Base-by-base conservation (phyloP, 2,329 filamentous ascomycete genomes). In the Thelonectria discophora region DNA sequence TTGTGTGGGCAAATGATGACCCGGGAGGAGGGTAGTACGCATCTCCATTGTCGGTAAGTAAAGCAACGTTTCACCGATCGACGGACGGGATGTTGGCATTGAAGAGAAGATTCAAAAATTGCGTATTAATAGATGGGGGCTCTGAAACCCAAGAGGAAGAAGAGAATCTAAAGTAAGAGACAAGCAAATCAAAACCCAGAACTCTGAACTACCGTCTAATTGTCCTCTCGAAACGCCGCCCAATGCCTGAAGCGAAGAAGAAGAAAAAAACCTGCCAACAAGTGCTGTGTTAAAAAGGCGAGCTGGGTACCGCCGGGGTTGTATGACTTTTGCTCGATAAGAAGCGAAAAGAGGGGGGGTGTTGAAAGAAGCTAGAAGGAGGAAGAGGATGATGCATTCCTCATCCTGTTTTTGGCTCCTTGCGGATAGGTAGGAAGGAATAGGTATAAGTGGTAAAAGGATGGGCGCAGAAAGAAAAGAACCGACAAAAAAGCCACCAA, bases 1-100 rank as follows among this genome's bases (percentile, higher is more conserved):
- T 53, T 82, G 81, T 59, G 80, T 82, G 3, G 80, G 80, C 17
- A 82, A 82, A 66, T 82, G 63, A 72, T 21, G 20, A 21, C 50
- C 34, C 34, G 12, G 7, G 7, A 24, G 21, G 21, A 24, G 21
- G 21, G 21, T 24, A 24, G 34, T 6, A 37, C 11, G 34, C 15
- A 37, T 37, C 27, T 7, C 6, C 27, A 30, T 30, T 7, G 5
- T 30, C 27, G 27, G 27, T 24, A 9, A 7, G 2, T 30, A 8
- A 10, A 8, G 34, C 11, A 37, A 37, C 34, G 34, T 37, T 37
- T 37, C 34, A 37, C 34, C 7, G 15, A 15, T 4, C 15, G 34
- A 37, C 12, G 34, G 12, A 59, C 6, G 21, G 21, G 21, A 24
- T 17, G 24, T 30, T 20, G 32, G 13, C 27, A 57, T 46, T 46